These are phyloP conservation scores for Colletotrichum sp. DNA, from an alignment of 2,329 filamentous ascomycete species.

Conservation along the genomic window DNA sequence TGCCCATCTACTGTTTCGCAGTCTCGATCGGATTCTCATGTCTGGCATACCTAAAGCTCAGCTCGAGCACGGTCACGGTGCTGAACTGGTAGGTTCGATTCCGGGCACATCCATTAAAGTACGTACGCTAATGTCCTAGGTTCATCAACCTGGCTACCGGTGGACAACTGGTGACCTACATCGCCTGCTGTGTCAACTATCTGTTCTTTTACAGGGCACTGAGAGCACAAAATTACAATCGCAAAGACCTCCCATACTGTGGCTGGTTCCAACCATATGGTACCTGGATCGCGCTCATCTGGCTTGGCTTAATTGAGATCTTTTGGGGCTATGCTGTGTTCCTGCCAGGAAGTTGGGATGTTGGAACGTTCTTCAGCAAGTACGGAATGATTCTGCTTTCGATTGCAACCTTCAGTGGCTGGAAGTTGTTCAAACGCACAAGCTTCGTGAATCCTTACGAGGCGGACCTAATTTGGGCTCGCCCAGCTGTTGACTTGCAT, in stretches of 20 bases:
- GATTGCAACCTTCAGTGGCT: background rate
- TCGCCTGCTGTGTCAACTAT: background rate
- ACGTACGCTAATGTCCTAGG: background rate
- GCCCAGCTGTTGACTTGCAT: background rate
- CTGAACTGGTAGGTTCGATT: background rate
- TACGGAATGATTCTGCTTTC: background rate
- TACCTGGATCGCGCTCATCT: background rate
- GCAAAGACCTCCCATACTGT: background rate
- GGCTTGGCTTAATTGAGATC: background rate
- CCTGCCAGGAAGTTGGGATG: background rate
- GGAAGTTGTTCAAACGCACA: background rate
- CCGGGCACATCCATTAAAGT: background rate
- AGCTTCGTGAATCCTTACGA: background rate
- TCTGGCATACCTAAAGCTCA: slow-evolving; percentile 56
- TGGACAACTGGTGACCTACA: background rate
- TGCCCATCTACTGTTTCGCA: slow-evolving; percentile 63
- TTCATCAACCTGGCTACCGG: background rate
- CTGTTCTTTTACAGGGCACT: background rate
- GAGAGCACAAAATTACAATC: background rate
- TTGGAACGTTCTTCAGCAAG: background rate
- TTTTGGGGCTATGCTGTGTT: background rate
- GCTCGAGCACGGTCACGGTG: background rate
- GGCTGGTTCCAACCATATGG: background rate
- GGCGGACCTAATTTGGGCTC: background rate
- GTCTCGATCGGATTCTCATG: slow-evolving; percentile 58